Base-by-base conservation (phyloP, 1,139 yeast genomes). In the Yamadazyma sp. region DNA sequence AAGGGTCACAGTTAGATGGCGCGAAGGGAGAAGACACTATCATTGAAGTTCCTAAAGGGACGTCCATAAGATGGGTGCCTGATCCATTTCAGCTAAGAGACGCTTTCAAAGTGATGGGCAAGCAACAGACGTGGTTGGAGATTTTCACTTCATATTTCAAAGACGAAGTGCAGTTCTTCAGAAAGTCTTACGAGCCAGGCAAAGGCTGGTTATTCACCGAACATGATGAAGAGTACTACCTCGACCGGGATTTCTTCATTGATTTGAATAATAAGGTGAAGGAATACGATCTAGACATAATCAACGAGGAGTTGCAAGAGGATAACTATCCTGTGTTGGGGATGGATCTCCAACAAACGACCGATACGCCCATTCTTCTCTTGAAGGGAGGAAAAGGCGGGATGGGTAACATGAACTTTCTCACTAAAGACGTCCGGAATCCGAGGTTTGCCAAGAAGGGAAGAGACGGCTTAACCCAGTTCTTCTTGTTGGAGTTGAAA, bases 321-420 rank as follows among this genome's bases (percentile, higher is more conserved):
- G 98, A 92, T 58, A 67, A 75, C 34, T 83, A 88, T 52, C 98
- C 98, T 0, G 44, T 87, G 5, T 68, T 75, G 17, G 98, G 98
- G 0, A 58, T 88, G 29, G 98, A 92, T 59, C 69, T 92, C 39
- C 68, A 73, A 36, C 63, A 69, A 41, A 83, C 89, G 0, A 80
- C 88, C 0, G 69, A 68, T 4, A 75, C 73, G 26, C 96, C 97
- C 1, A 58, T 82, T n/a, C 66, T 87, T 33, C 55, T 92, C 16
- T 55, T 91, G 34, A 75, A 77, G 50, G 98, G 98, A 32, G 98
- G 98, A 5, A 69, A 73, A 50, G 98, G 98, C 20, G 98, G 98
- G 0, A 73, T 91, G 70, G 98, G 98, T 2, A 92, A 92, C 59
- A 88, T 89, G 92, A 96, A 91, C 58, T 92, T 92, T 55, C 68